These are phyloP conservation scores for Fusarium nurragi DNA, from an alignment of 2,329 filamentous ascomycete genomes.

Conservation along the genomic window DNA sequence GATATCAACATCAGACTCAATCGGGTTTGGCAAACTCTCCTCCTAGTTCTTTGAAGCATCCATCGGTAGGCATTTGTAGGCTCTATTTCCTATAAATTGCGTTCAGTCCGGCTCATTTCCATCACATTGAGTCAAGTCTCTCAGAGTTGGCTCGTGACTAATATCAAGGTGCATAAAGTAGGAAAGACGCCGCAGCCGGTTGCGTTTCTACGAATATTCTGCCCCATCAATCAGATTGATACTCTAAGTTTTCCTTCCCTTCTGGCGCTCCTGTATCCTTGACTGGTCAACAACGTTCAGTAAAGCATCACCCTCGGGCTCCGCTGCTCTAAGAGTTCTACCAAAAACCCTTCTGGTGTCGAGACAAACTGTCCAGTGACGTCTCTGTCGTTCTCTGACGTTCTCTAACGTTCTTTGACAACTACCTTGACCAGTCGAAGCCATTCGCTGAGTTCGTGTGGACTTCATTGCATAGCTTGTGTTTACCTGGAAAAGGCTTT, in stretches of 20 bases:
- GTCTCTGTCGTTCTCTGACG: conserved; percentile 6
- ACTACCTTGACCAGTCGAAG: neutral
- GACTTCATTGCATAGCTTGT: neutral
- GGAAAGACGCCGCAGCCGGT: conserved; percentile 8
- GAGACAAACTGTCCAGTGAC: conserved; percentile 21
- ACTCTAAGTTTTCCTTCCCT: neutral
- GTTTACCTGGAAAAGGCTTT: neutral
- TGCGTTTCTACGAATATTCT: conserved; percentile 2
- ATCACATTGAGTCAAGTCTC: conserved; percentile 4
- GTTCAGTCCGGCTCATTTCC: neutral
- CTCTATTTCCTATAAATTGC: neutral
- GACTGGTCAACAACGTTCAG: neutral
- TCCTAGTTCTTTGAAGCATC: neutral
- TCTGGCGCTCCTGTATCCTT: neutral
- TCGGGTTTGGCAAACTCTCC: neutral
- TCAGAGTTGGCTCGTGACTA: conserved; percentile 23
- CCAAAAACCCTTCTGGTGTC: conserved; percentile 1
- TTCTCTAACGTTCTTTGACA: neutral
- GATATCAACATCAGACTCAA: neutral
- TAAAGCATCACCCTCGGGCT: neutral
- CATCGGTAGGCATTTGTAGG: neutral
- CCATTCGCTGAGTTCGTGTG: neutral
- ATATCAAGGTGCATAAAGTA: conserved; percentile 17
- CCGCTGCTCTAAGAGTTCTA: neutral
- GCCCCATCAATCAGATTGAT: neutral